phyloP scores from a whole-genome alignment of 176 grass and related monocot species.

The Alloteropsis semialata region DNA sequence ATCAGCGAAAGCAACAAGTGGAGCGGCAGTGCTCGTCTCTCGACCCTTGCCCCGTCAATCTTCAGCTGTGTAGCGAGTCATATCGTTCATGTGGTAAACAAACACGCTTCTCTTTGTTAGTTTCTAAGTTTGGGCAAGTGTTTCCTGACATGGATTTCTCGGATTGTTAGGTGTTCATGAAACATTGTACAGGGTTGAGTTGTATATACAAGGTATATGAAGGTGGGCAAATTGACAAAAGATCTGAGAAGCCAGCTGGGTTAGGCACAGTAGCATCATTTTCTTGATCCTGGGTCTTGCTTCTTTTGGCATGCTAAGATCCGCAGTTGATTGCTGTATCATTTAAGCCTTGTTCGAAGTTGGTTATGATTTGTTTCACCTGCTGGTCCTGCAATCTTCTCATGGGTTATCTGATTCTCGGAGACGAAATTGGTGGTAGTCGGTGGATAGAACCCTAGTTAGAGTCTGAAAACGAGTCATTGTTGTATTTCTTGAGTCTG shows the following conservation, averaged over 20 bases:
- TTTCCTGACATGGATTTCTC: constrained; percentile 25
- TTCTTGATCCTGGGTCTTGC: constrained; percentile 20
- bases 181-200: constrained; percentile 59
- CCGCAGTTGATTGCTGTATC: constrained; percentile 35
- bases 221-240: constrained; percentile 43
- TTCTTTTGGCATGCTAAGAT: constrained; percentile 41
- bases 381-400: constrained; percentile 14
- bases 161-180: constrained; percentile 28
- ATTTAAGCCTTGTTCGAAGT: constrained; percentile 35
- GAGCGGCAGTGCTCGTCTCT: constrained; percentile 59
- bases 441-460: constrained; percentile 22
- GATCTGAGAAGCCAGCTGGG: constrained; percentile 41
- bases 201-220: constrained; percentile 67
- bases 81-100: constrained; percentile 34
- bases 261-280: constrained; percentile 23
- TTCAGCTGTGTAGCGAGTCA: constrained; percentile 35
- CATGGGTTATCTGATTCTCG: constrained; percentile 2
- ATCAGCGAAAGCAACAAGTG: constrained; percentile 59
- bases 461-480: constrained; percentile 11
- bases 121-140: background rate
- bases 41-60: constrained; percentile 33
- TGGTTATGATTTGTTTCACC: constrained; percentile 26
- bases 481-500: constrained; percentile 19
- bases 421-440: constrained; percentile 1
- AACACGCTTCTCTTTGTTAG: background rate